Conservation (phyloP, 2,329 filamentous ascomycete genomes). For the Ophiocordyceps camponoti-floridani region DNA sequence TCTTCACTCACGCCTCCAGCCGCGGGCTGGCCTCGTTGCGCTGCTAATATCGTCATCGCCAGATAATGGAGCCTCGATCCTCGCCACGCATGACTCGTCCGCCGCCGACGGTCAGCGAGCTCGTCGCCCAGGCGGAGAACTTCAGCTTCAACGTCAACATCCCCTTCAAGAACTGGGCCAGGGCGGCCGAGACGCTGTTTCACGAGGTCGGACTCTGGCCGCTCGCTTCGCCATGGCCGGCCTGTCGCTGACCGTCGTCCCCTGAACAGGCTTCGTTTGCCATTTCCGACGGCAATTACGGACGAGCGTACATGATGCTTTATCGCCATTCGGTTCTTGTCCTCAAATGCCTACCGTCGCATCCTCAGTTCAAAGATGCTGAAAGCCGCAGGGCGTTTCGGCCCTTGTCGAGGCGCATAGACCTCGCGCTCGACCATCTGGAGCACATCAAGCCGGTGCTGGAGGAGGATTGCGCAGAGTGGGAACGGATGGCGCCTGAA, state of each 20-base stretch:
- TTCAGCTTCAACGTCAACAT: conserved; percentile 70
- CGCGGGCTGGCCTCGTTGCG: conserved; percentile 1
- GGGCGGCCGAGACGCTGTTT: conserved; percentile 60
- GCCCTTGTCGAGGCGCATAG: conserved; percentile 28
- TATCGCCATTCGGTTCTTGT: conserved; percentile 80
- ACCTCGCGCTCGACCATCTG: conserved; percentile 47
- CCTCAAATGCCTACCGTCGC: conserved; percentile 52
- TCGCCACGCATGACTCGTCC: conserved; percentile 30
- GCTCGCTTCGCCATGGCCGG: not conserved
- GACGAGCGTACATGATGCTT: conserved; percentile 80
- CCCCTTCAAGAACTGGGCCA: conserved; percentile 63
- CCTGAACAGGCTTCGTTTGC: conserved; percentile 60
- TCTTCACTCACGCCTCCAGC: not conserved
- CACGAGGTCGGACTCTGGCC: conserved; percentile 48
- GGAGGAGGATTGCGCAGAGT: conserved; percentile 50
- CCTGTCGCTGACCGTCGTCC: not conserved
- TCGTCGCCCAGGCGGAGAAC: conserved; percentile 55
- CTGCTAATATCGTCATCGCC: conserved; percentile 1
- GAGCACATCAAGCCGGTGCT: conserved; percentile 69
- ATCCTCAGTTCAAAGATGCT: conserved; percentile 55
- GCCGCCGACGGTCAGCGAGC: conserved; percentile 57
- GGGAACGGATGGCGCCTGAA: conserved; percentile 31
- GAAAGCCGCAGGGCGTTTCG: conserved; percentile 46
- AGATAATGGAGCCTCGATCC: conserved; percentile 11
- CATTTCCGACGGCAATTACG: conserved; percentile 66